Percentiles rank a stretch among this genome's conserved stretches.
Conservation (phyloP, 805 yeast genomes). For the Hermanozyma aechmeae region DNA sequence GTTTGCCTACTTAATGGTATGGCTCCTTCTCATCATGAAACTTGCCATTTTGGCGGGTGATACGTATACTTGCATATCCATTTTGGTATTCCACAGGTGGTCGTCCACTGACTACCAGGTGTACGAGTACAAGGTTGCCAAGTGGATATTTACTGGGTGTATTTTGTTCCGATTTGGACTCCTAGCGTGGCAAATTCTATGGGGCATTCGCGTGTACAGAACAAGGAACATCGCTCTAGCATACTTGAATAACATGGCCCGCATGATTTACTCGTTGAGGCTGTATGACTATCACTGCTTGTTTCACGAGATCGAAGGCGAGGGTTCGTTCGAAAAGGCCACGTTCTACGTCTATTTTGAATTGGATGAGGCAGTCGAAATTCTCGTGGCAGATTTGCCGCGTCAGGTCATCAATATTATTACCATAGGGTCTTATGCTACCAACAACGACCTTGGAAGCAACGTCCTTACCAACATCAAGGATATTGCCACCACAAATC, state of each 20-base stretch:
- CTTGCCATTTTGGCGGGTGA: constrained; percentile 55
- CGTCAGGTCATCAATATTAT: constrained; percentile 78
- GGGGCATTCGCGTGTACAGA: constrained; percentile 49
- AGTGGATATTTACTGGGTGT: constrained; percentile 76
- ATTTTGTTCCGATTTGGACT: constrained; percentile 61
- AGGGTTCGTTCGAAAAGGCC: constrained; percentile 54
- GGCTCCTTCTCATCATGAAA: constrained; percentile 43
- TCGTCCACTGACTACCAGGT: constrained; percentile 38
- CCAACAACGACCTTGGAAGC: constrained; percentile 35
- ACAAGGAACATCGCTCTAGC: constrained; percentile 60
- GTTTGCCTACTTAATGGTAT: constrained; percentile 30
- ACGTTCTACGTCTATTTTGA: constrained; percentile 59
- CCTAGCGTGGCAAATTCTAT: constrained; percentile 44
- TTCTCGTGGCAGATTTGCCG: constrained; percentile 75
- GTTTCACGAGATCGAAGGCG: constrained; percentile 57
- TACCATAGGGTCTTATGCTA: constrained; percentile 47
- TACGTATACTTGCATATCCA: constrained; percentile 67
- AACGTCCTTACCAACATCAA: constrained; percentile 40
- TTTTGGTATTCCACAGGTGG: constrained; percentile 69
- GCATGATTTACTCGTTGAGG: constrained; percentile 44
- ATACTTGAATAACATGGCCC: constrained; percentile 59
- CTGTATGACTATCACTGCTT: constrained; percentile 63
- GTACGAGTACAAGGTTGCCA: constrained; percentile 41
- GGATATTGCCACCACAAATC: constrained; percentile 49
- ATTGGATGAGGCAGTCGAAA: constrained; percentile 49